Evolutionary conservation across 75 land plant species (phyloP), one percentile per base, ranked within the genome.

Genomic region (Picea glauca): DNA sequence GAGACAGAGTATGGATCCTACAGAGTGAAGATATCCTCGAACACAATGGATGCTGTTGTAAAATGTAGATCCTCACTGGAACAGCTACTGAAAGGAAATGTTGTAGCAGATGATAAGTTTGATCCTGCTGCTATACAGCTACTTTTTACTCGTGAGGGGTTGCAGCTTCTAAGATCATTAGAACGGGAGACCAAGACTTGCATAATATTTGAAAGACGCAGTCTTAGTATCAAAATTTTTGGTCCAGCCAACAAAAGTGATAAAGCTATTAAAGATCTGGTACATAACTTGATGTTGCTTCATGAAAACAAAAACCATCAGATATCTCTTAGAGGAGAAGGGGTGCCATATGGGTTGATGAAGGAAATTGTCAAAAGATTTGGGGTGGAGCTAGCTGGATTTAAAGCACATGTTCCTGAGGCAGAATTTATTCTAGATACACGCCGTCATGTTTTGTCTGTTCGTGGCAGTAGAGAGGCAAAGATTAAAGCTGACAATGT

Each of bases 381-480:
- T 73, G 94, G 94, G 2, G 86, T 91, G 1, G 92, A 94, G 58
- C 88, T 94, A n/a, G 63, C 65, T 35, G 90, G 88, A 31, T 86
- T 94, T 61, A 88, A 88, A 78, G 83, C 80, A 56, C 78, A 30
- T 58, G 73, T 87, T 13, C 87, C 91, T 31, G 94, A 78, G 33
- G 87, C 80, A 38, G 82, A 85, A 0, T 79, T 91, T 20, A 62
- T 54, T 4, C 81, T 94, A 1, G 85, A 91, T 62, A 86, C 84
- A 14, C 84, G 87, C 0, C 86, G 82, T 2, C 96, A 94, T 59
- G 61, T 78, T n/a, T 81, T 94, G 58, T 80, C 32, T 12, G 72
- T 92, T 11, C 61, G 32, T 5, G 96, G 96, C 3, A 77, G 61
- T 76, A 82, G 77, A 60, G 91, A 91, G 61, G n/a, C 72, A 32